Evolutionary conservation across 441 rosid genomes (phyloP).

Genomic region (Adansonia rubrostipa): DNA sequence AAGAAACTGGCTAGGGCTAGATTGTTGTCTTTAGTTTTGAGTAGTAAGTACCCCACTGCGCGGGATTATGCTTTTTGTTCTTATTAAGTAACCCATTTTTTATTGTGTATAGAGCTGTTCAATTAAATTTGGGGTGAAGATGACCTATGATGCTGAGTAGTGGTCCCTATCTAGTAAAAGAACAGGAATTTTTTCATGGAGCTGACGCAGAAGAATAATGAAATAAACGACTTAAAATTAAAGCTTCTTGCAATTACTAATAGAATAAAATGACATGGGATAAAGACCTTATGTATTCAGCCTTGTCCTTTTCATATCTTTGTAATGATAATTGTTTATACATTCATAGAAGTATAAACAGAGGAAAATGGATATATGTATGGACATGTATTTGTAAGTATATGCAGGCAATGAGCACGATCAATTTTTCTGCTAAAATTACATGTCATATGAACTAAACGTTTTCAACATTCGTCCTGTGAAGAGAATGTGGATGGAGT

Average conservation of each 20-base stretch:
- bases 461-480: conserved; percentile 22
- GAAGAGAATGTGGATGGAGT: conserved; percentile 97
- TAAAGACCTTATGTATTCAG: neutral
- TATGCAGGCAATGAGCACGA: neutral
- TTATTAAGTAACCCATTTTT: neutral
- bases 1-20: neutral
- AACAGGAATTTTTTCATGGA: neutral
- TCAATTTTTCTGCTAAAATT: conserved; percentile 16
- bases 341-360: neutral
- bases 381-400: neutral
- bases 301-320: neutral
- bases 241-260: neutral
- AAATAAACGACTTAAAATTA: neutral
- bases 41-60: neutral
- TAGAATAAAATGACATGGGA: neutral
- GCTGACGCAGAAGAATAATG: neutral
- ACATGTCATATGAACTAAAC: conserved; percentile 12
- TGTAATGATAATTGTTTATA: neutral
- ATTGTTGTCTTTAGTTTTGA: neutral
- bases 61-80: neutral
- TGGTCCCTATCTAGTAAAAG: neutral
- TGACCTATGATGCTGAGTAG: neutral
- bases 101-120: neutral
- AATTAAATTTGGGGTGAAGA: neutral
- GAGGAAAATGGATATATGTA: neutral